Percentiles rank a stretch among this genome's conserved stretches.
These are phyloP conservation scores for Hypoxylon trugodes DNA, from an alignment of 495 filamentous ascomycete species.

Conservation along the genomic window DNA sequence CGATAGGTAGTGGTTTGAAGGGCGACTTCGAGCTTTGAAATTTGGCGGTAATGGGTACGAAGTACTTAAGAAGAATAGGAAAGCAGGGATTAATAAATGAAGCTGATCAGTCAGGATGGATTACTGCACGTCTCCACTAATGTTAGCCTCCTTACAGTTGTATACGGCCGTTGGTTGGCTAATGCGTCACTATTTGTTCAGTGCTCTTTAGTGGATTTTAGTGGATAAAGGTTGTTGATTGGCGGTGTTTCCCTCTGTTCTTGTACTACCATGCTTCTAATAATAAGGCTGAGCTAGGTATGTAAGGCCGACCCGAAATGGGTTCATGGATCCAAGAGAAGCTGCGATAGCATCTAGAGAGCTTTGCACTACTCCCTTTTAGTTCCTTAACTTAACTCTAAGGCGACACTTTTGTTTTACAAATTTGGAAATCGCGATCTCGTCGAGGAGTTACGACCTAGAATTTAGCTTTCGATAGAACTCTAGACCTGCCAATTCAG, in stretches of 20 bases:
- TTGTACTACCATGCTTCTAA: slow-evolving; percentile 15
- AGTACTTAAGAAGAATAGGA: not conserved
- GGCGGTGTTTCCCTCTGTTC: slow-evolving; percentile 1
- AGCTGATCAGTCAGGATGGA: slow-evolving; percentile 8
- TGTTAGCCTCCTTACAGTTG: no score
- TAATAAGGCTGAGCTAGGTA: slow-evolving; percentile 38
- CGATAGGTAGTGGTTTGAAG: not conserved
- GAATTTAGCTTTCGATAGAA: slow-evolving; percentile 12
- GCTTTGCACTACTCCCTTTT: not conserved
- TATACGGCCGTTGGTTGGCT: slow-evolving; percentile 12
- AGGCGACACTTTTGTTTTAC: slow-evolving; percentile 4
- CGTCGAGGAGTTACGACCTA: slow-evolving; percentile 1
- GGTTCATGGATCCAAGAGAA: slow-evolving; percentile 24
- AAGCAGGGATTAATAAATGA: slow-evolving; percentile 12
- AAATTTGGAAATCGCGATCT: not conserved
- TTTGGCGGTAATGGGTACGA: not conserved
- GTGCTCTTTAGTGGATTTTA: slow-evolving; percentile 2
- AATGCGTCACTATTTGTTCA: slow-evolving; percentile 21
- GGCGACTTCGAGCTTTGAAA: not conserved
- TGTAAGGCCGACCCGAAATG: slow-evolving; percentile 22
- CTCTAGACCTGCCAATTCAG: slow-evolving; percentile 5
- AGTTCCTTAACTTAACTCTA: not conserved
- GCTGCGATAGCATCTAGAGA: slow-evolving; percentile 27
- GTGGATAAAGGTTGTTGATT: slow-evolving; percentile 8
- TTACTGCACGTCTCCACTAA: no score